Conservation (phyloP, 306 rosid species). For the Cucumis melo region DNA sequence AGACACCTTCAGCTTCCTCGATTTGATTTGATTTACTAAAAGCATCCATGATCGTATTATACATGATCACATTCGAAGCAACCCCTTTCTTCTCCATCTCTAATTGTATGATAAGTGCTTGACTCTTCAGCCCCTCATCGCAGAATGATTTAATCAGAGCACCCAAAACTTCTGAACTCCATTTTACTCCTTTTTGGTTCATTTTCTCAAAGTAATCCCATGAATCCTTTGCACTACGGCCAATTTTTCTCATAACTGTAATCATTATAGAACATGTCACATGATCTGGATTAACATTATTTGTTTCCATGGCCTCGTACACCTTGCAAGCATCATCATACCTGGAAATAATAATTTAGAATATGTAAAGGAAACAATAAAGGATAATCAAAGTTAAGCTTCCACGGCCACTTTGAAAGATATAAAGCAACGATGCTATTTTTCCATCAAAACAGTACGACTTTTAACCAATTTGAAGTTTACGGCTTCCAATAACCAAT, state of each 20-base stretch:
- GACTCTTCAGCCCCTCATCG: conserved; percentile 59
- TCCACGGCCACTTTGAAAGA: not conserved
- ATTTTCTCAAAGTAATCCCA: conserved; percentile 84
- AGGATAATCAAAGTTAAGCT: not conserved
- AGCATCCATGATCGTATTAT: conserved; percentile 65
- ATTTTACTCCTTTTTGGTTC: conserved; percentile 71
- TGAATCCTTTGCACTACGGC: conserved; percentile 60
- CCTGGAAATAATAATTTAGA: conserved; percentile 25
- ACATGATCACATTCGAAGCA: conserved; percentile 49
- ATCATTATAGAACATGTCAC: conserved; percentile 75
- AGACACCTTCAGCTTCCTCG: conserved; percentile 89
- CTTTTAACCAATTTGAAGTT: not conserved
- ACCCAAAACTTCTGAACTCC: conserved; percentile 71
- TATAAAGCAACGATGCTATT: not conserved
- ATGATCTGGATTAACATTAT: conserved; percentile 54
- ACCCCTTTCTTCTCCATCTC: conserved; percentile 74
- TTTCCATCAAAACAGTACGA: not conserved
- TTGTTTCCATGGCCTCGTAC: conserved; percentile 60
- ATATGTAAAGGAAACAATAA: not conserved
- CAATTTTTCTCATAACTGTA: conserved; percentile 54
- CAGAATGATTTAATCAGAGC: conserved; percentile 68
- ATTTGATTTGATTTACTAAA: conserved; percentile 50
- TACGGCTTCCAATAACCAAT: not conserved
- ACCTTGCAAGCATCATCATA: conserved; percentile 62
- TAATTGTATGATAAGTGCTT: conserved; percentile 64